Base-by-base conservation (phyloP, 768 basidiomycete species). In the Leccinum obscurum region DNA sequence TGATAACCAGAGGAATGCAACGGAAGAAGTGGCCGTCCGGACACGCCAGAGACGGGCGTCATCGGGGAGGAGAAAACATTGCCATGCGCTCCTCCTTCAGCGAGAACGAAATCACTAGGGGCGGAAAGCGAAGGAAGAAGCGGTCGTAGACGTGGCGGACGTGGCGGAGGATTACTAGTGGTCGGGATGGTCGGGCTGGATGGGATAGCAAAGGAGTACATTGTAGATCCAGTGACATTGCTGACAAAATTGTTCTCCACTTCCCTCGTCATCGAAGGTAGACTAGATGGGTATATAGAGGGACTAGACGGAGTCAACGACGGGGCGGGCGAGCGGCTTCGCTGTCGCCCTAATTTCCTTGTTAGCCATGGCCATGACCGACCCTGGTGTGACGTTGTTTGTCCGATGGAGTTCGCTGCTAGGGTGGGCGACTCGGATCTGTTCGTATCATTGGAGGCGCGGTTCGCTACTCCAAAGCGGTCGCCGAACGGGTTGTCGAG, bases 231-330 rank as follows among this genome's bases (percentile, higher is more conserved):
- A 15, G 37, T 54, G 10, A 9, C 15, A 4, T 52, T 9, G n/a
- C 9, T 41, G 17, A n/a, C 17, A 41, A 41, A n/a, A n/a, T 9
- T n/a, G 17, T 22, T 20, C 32, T 60, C 60, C 8, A 32, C 49
- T n/a, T 74, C 72, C 17, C 17, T 39, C 39, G 15, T 17, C 34
- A 56, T 62, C 11, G 72, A 71, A 26, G 80, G 78, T 22, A 83
- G 66, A 58, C 77, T 79, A 2, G 78, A 70, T 10, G 82, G 79
- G 63, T 83, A 82, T 35, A 83, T 77, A 13, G 84, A 83, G 46
- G 83, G 82, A 52, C 77, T 81, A n/a, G 81, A 82, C 49, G 76
- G 78, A 46, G 78, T 70, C 28, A 71, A 66, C 6, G 78, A 80
- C 22, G 13, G 11, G 34, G 34, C 34, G 13, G 34, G 34, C 34